Evolutionary conservation across 1,284 basidiomycete species (phyloP), one percentile per base, ranked within the genome.

Genomic region (Rhodotorula sp.): DNA sequence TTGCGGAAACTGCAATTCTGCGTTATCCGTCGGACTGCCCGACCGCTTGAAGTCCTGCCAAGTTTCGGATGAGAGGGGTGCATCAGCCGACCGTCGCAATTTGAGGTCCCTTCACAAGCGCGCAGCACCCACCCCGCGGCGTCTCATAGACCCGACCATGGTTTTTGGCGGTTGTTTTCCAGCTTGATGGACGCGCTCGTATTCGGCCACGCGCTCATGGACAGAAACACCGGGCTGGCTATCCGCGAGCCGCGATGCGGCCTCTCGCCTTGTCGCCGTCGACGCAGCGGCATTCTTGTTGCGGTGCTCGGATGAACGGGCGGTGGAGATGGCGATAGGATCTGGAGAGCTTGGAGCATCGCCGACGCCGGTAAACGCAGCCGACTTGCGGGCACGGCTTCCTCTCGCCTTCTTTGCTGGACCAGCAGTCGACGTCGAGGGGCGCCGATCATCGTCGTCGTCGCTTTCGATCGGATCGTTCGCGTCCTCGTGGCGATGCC

Each of bases 311-410:
- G 23, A 15, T 1, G 16, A 38, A 10, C 34, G n/a, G 43, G 12
- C 15, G 21, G n/a, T 18, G 23, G 12, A 21, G 21, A 59, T 60
- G 31, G 34, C 62, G 23, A 63, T 21, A 14, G 50, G 50, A 38
- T 63, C 62, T n/a, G 62, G 62, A 50, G 62, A 63, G 34, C 62
- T 59, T 31, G 64, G 47, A 31, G 62, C 14, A 18, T 28, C 34
- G 48, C 59, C 55, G 31, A 38, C 21, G 52, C 48, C n/a, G 54
- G 16, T 5, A 19, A n/a, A 26, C 28, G n/a, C n/a, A 16, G 54
- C 16, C 26, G 26, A 10, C 14, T 28, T 26, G 54, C 54, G 54
- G 54, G 23, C n/a, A 5, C n/a, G 10, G 12, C 26, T 16, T 26
- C 26, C n/a, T 28, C 26, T 55, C n/a, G 26, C 19, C 48, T n/a